phyloP scores from a whole-genome alignment of 2,329 filamentous ascomycete genomes.

The Metarhizium brunneum region DNA sequence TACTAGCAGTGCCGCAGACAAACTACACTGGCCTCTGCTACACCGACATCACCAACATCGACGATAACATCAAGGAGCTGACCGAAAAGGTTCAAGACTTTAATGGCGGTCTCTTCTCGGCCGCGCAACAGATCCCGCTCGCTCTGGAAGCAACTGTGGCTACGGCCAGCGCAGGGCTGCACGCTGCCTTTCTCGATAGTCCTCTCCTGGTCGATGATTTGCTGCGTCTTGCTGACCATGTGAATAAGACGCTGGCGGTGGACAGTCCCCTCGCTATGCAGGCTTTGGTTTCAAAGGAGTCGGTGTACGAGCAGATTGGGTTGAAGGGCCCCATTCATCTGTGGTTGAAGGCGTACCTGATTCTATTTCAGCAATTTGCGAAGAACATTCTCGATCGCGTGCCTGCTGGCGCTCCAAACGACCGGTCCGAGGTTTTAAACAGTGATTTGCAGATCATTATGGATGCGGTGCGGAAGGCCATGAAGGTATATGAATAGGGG shows the following conservation, averaged over 20 bases:
- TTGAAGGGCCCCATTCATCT: not conserved
- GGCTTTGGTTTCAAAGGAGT: not conserved
- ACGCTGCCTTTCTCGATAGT: not conserved
- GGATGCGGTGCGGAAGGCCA: not conserved
- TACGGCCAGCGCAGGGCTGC: not conserved
- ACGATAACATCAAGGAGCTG: not conserved
- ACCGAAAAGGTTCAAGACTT: not conserved
- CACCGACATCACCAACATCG: not conserved
- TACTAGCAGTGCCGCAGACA: not conserved
- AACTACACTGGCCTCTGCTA: not conserved
- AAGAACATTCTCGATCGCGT: not conserved
- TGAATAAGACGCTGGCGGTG: not conserved
- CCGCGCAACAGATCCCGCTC: not conserved
- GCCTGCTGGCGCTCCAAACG: not conserved
- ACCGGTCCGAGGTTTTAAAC: not conserved
- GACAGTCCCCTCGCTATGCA: not conserved
- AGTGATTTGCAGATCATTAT: not conserved
- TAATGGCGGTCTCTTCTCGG: not conserved
- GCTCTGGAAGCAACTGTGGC: not conserved
- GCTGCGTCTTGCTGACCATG: not conserved
- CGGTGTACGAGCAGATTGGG: not conserved
- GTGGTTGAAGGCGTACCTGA: not conserved
- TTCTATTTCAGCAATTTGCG: not conserved
- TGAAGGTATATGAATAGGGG: not conserved
- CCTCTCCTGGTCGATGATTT: not conserved